Conservation (phyloP, 2,329 filamentous ascomycete genomes). For the Pseudocercospora fuligena region DNA sequence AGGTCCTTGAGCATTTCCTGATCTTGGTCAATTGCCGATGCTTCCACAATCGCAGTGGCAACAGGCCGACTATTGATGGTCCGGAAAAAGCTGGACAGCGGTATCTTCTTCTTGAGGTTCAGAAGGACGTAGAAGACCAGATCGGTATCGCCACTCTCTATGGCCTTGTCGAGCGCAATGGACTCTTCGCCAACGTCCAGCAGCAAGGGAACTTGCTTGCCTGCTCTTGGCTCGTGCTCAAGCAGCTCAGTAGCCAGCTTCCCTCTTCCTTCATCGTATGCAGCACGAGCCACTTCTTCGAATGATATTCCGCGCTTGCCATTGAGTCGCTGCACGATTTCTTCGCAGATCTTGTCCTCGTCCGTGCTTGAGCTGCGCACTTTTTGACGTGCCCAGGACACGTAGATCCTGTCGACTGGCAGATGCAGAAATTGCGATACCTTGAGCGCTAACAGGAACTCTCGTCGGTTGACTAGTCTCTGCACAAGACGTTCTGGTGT, state of each 20-base stretch:
- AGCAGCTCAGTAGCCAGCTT: slow-evolving; percentile 89
- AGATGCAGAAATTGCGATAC: slow-evolving; percentile 86
- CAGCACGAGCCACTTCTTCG: slow-evolving; percentile 87
- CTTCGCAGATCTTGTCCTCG: slow-evolving; percentile 82
- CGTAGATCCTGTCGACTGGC: slow-evolving; percentile 86
- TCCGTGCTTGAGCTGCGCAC: slow-evolving; percentile 83
- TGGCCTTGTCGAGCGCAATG: slow-evolving; percentile 92
- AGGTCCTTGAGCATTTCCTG: slow-evolving; percentile 86
- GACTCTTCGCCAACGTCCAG: slow-evolving; percentile 96
- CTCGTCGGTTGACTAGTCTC: slow-evolving; percentile 82
- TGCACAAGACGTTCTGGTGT: slow-evolving; percentile 87
- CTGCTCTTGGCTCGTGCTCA: slow-evolving; percentile 90
- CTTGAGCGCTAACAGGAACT: slow-evolving; percentile 87
- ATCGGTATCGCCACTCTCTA: slow-evolving; percentile 93
- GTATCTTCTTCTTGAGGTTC: slow-evolving; percentile 86
- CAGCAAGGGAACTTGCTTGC: slow-evolving; percentile 92
- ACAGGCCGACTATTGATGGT: slow-evolving; percentile 83
- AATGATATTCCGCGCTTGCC: slow-evolving; percentile 94
- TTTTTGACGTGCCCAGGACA: slow-evolving; percentile 96
- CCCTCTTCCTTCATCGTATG: slow-evolving; percentile 89
- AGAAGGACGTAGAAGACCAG: slow-evolving; percentile 88
- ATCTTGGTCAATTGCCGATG: slow-evolving; percentile 79
- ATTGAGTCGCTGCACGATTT: slow-evolving; percentile 83
- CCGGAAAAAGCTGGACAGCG: slow-evolving; percentile 89
- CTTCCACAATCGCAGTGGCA: slow-evolving; percentile 87